Evolutionary conservation across 768 basidiomycete species (phyloP), one percentile per base, ranked within the genome.

Genomic region (Tylopilus felleus): DNA sequence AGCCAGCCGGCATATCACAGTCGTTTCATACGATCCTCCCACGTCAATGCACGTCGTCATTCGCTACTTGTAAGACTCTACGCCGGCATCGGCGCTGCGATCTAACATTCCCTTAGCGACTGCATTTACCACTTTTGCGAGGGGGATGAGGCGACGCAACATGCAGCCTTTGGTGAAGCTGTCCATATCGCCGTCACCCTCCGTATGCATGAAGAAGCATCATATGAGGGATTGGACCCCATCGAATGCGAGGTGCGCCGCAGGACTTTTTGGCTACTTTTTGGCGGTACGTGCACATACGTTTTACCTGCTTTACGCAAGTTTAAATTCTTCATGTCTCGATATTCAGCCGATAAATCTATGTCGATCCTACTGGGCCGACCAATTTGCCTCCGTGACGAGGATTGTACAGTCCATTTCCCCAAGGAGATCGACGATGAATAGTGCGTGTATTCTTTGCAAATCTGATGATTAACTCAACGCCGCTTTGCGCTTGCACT

Each of bases 371-470:
- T 93, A 39, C 77, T 93, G 42, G 90, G 89, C 17, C 79, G 92
- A 55, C 90, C 91, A 36, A 90, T 93, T 58, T 90, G 85, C 69
- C 76, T 94, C 64, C 81, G 90, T 49, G 90, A 93, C 64, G 93
- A 94, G 67, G 93, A 96, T 69, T 93, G 91, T 71, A 91, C 90
- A 9, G 82, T 90, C 3, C 85, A 90, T 67, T 91, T 92, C 73
- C 90, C 90, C 25, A 88, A 86, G 70, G 90, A 93, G 71, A 74
- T 93, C 53, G 90, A 93, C 70, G 90, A 93, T 66, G 90, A 92
- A 75, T 92, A 90, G 90, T 92, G 71, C 63, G 88, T 82, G 33
- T 36, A 29, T 49, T 42, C 49, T 61, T 59, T 51, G 52, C 59
- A 44, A 48, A 27, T 50, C 7, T 74, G 65, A 73, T 21, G 14